phyloP scores from a whole-genome alignment of 2,329 filamentous ascomycete genomes.

The Pseudogymnoascus sp. region DNA sequence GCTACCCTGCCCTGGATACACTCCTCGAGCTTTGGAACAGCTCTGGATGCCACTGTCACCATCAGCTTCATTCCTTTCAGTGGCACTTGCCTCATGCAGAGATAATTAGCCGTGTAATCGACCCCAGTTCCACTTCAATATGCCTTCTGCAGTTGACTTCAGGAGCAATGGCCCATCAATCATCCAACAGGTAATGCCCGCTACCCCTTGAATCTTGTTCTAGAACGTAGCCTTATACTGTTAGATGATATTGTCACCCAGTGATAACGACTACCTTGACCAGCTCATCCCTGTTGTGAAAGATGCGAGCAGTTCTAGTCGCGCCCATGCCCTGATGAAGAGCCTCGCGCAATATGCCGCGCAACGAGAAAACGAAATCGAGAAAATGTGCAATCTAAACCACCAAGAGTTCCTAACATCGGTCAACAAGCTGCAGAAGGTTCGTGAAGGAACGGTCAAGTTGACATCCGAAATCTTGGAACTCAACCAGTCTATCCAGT shows the following conservation, averaged over 20 bases:
- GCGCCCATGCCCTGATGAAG: slow-evolving; percentile 67
- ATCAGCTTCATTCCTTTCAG: neutral
- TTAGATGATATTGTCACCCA: slow-evolving; percentile 86
- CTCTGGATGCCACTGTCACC: neutral
- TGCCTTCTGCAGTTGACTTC: slow-evolving; percentile 18
- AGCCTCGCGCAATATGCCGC: slow-evolving; percentile 75
- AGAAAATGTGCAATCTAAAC: slow-evolving; percentile 88
- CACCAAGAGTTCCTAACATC: slow-evolving; percentile 95
- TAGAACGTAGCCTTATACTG: neutral
- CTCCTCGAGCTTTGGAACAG: neutral
- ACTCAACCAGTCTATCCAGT: slow-evolving; percentile 89
- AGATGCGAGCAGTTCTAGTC: slow-evolving; percentile 73
- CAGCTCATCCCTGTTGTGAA: slow-evolving; percentile 91
- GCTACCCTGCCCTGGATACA: neutral
- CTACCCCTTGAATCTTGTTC: neutral
- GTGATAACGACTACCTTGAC: slow-evolving; percentile 90
- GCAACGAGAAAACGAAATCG: slow-evolving; percentile 85
- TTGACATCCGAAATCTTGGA: slow-evolving; percentile 87
- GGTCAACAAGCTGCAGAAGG: slow-evolving; percentile 86
- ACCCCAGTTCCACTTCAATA: slow-evolving; percentile 1
- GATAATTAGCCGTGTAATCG: neutral
- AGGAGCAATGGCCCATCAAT: slow-evolving; percentile 19
- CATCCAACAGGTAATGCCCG: slow-evolving; percentile 23
- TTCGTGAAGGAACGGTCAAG: slow-evolving; percentile 82
- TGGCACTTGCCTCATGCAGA: neutral